A percentile compares a stretch with the other conserved stretches of the same genome.
Conservation (phyloP, 2,329 filamentous ascomycete genomes). For the Aspergillus ochraceoroseus region DNA sequence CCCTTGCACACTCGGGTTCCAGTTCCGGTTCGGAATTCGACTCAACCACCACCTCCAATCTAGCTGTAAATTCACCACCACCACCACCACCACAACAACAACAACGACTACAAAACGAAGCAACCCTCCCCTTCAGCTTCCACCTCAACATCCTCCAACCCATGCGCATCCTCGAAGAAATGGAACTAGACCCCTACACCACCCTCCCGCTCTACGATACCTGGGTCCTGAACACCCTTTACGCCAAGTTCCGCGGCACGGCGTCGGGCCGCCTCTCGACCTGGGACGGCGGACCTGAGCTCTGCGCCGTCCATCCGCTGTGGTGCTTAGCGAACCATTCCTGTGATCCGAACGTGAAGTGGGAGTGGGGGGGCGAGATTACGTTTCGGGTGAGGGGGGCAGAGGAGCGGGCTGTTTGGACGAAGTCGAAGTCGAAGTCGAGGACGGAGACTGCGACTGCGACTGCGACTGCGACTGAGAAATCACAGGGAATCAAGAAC, state of each 20-base stretch:
- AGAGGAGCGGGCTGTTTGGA: conserved; percentile 38
- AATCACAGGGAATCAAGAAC: conserved; percentile 58
- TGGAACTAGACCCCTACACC: conserved; percentile 58
- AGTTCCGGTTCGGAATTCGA: no score
- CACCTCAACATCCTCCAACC: conserved; percentile 56
- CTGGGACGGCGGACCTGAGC: conserved; percentile 76
- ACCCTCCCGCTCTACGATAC: conserved; percentile 42
- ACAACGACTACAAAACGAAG: conserved; percentile 8
- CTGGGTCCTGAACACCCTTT: conserved; percentile 79
- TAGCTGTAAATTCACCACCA: conserved; percentile 20
- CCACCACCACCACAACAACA: conserved; percentile 9
- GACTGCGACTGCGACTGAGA: not conserved
- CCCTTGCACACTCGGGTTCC: not conserved
- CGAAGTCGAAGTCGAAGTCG: conserved; percentile 24
- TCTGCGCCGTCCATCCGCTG: conserved; percentile 87
- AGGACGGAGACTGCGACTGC: conserved; percentile 10
- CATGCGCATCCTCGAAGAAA: conserved; percentile 58
- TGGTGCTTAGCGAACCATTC: conserved; percentile 97
- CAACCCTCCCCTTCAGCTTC: conserved; percentile 57
- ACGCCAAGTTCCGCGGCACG: conserved; percentile 87
- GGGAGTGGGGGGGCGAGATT: conserved; percentile 70
- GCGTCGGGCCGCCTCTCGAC: conserved; percentile 77
- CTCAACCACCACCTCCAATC: no score
- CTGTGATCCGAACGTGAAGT: conserved; percentile 89
- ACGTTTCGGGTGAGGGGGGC: conserved; percentile 34